A percentile compares a stretch with the other conserved stretches of the same genome.
Conservation (phyloP, 1,139 yeast species). For the Candida smagusa region DNA sequence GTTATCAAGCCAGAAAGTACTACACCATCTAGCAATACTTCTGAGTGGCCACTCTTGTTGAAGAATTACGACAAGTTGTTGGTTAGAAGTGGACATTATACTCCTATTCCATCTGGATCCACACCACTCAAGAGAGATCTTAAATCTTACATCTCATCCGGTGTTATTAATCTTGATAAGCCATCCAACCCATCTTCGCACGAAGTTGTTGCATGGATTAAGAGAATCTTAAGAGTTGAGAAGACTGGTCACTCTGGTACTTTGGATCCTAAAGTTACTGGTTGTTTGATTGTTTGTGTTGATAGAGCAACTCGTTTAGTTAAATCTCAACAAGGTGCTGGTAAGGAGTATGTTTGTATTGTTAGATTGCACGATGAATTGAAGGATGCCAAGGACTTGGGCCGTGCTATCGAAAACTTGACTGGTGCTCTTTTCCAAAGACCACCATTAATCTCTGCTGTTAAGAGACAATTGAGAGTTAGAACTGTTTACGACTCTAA, state of each 20-base stretch:
- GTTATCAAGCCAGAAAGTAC: slow-evolving; percentile 88
- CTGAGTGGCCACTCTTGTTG: slow-evolving; percentile 92
- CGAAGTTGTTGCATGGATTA: slow-evolving; percentile 99
- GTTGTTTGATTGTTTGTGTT: slow-evolving; percentile 95
- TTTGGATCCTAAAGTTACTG: slow-evolving; percentile 97
- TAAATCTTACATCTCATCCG: slow-evolving; percentile 84
- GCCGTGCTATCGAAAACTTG: slow-evolving; percentile 83
- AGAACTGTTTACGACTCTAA: slow-evolving; percentile 97
- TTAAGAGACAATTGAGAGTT: slow-evolving; percentile 97
- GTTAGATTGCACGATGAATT: slow-evolving; percentile 93
- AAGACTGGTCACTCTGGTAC: slow-evolving; percentile 99
- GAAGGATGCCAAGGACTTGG: slow-evolving; percentile 86
- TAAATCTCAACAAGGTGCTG: slow-evolving; percentile 99
- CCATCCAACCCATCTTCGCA: slow-evolving; percentile 98
- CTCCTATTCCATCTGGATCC: slow-evolving; percentile 94
- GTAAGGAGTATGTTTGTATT: slow-evolving; percentile 98
- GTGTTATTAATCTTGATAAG: slow-evolving; percentile 95
- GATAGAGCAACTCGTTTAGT: slow-evolving; percentile 98
- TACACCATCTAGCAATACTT: slow-evolving; percentile 78
- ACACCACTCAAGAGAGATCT: slow-evolving; percentile 94
- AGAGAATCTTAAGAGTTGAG: slow-evolving; percentile 90
- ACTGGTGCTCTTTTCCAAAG: slow-evolving; percentile 99
- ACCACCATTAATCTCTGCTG: slow-evolving; percentile 98
- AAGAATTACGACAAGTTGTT: slow-evolving; percentile 91
- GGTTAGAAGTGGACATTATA: slow-evolving; percentile 94